Percentiles rank a stretch among this genome's conserved stretches.
These are phyloP conservation scores for Pseudisothecium myosuroides DNA, from an alignment of 225 moss, liverwort and hornwort species.

Conservation along the genomic window DNA sequence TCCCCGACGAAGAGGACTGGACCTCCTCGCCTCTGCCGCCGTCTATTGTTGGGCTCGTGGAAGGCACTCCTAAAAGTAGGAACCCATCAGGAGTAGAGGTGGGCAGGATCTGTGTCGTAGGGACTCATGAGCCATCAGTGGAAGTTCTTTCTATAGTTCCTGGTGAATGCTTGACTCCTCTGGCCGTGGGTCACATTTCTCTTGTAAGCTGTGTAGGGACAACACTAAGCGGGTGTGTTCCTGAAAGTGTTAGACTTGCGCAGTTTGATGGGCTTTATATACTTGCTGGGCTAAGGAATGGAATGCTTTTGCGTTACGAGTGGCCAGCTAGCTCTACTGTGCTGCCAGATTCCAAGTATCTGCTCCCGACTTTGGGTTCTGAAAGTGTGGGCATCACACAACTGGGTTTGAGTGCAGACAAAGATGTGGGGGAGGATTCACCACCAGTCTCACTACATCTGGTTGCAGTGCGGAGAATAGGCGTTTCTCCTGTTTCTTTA, in stretches of 20 bases:
- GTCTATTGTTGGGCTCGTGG: conserved; percentile 45
- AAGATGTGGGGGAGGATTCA: conserved; percentile 7
- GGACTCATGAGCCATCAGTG: conserved; percentile 93
- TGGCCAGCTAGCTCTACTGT: conserved; percentile 57
- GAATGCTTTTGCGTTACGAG: conserved; percentile 90
- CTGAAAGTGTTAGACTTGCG: conserved; percentile 87
- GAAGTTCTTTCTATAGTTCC: conserved; percentile 84
- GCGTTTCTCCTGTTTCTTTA: conserved; percentile 85
- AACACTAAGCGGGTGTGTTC: conserved; percentile 81
- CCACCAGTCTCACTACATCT: conserved; percentile 53
- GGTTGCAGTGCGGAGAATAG: conserved; percentile 89
- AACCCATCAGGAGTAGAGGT: conserved; percentile 51
- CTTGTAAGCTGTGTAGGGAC: conserved; percentile 74
- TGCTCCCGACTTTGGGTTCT: conserved; percentile 2
- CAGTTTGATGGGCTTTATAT: conserved; percentile 88
- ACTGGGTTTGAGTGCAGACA: conserved; percentile 1
- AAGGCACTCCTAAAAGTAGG: conserved; percentile 37
- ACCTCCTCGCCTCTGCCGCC: conserved; percentile 49
- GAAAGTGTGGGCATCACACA: not conserved
- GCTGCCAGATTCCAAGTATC: not conserved
- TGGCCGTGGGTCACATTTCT: conserved; percentile 80
- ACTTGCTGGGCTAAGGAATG: conserved; percentile 89
- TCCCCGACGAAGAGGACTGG: conserved; percentile 76
- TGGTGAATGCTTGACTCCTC: conserved; percentile 58
- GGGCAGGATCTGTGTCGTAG: conserved; percentile 87